Conservation (phyloP, 164 flowering plant species). For the Magnolia officinalis region DNA sequence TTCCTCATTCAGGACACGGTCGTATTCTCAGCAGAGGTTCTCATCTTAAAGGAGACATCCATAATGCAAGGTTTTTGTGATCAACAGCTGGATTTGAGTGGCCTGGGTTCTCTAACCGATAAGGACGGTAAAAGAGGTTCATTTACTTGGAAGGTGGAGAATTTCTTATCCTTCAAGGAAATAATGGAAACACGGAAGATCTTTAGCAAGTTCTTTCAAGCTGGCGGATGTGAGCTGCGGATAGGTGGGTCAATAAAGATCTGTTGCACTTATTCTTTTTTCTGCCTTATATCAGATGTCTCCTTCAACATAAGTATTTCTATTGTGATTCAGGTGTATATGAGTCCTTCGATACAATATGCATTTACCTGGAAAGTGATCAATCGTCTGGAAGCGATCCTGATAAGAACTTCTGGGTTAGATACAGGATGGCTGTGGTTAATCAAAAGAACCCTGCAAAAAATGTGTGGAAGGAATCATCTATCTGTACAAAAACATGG, state of each 20-base stretch:
- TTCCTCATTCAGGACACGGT: conserved; percentile 91
- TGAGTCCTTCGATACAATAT: conserved; percentile 95
- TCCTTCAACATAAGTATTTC: neutral
- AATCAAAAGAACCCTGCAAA: conserved; percentile 89
- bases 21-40: conserved; percentile 96
- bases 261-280: neutral
- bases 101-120: conserved; percentile 35
- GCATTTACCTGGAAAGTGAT: conserved; percentile 95
- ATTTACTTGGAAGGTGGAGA: conserved; percentile 97
- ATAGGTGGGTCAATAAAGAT: conserved; percentile 59
- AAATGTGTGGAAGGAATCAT: conserved; percentile 96
- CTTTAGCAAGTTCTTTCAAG: conserved; percentile 95
- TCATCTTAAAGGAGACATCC: conserved; percentile 88
- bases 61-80: conserved; percentile 59
- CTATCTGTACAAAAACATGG: conserved; percentile 99
- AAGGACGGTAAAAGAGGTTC: conserved; percentile 52
- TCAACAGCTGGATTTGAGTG: conserved; percentile 40
- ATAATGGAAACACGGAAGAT: conserved; percentile 96
- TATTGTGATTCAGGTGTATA: conserved; percentile 59
- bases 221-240: conserved; percentile 98
- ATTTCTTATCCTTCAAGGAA: conserved; percentile 89
- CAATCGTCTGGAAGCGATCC: conserved; percentile 87
- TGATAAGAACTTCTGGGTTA: conserved; percentile 97
- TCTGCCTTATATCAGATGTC: neutral
- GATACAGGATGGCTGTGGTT: conserved; percentile 85